Percentiles rank a stretch among this genome's conserved stretches.
These are phyloP conservation scores for Xylariaceae sp. DNA, from an alignment of 2,329 filamentous ascomycete species.

Conservation along the genomic window DNA sequence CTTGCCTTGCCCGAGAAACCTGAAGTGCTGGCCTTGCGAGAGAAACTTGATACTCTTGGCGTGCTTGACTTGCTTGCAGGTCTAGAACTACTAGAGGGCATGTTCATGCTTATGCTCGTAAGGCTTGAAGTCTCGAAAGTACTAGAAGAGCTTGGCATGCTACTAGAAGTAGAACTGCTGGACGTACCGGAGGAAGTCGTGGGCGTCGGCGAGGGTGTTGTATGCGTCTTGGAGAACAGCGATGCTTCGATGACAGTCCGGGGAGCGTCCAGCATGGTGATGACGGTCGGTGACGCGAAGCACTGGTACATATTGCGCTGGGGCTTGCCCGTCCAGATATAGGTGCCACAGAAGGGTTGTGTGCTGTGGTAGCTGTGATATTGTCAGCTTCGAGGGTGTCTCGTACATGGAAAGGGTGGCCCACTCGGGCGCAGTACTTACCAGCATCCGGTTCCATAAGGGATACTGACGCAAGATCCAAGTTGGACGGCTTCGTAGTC, in stretches of 20 bases:
- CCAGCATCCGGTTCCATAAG: constrained; percentile 35
- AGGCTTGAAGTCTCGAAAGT: too few relatives aligned
- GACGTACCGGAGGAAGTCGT: not conserved
- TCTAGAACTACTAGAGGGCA: too few relatives aligned
- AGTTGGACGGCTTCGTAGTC: constrained; percentile 31
- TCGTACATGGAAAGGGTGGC: not conserved
- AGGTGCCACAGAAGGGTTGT: constrained; percentile 34
- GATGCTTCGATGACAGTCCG: constrained; percentile 33
- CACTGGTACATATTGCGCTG: constrained; percentile 35
- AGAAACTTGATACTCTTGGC: not conserved
- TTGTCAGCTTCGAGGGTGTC: not conserved
- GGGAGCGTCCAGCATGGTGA: constrained; percentile 34
- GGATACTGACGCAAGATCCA: constrained; percentile 29
- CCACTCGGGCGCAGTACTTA: constrained; percentile 22
- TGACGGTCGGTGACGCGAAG: constrained; percentile 25
- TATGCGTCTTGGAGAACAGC: constrained; percentile 22
- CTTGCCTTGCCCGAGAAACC: not conserved
- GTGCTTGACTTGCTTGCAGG: too few relatives aligned
- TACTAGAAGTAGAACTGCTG: too few relatives aligned
- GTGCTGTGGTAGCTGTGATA: constrained; percentile 14
- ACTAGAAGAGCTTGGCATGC: too few relatives aligned
- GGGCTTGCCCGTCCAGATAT: constrained; percentile 34
- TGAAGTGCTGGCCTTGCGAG: not conserved
- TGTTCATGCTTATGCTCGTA: not conserved
- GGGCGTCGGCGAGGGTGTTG: constrained; percentile 14